Percentiles rank a stretch among this genome's conserved stretches.
phyloP scores from a whole-genome alignment of 2,329 filamentous ascomycete species.

The Fusarium denticulatum region DNA sequence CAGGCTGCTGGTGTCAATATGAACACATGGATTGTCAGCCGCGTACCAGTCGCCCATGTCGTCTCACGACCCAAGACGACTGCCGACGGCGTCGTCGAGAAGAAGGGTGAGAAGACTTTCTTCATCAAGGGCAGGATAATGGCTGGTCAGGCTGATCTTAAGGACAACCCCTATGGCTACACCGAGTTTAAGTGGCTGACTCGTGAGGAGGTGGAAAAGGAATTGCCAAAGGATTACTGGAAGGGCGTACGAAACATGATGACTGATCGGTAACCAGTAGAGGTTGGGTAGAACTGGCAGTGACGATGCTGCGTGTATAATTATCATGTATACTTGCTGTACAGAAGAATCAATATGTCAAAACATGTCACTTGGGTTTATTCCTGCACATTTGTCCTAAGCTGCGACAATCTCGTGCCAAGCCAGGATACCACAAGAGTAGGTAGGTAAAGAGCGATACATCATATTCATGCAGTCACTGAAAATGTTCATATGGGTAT shows the following conservation, averaged over 20 bases:
- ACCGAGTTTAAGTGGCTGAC: conserved; percentile 92
- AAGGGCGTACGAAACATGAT: conserved; percentile 83
- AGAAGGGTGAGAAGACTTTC: conserved; percentile 83
- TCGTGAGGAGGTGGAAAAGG: conserved; percentile 82
- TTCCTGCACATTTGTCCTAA: not conserved
- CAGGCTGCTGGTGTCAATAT: conserved; percentile 89
- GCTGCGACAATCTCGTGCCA: not conserved
- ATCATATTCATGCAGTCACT: not conserved
- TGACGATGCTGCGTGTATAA: conserved; percentile 42
- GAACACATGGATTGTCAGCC: conserved; percentile 98
- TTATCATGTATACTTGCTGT: conserved; percentile 46
- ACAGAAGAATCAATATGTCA: conserved; percentile 35
- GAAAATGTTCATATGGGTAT: conserved; percentile 14
- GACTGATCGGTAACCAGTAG: conserved; percentile 69
- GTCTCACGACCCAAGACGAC: conserved; percentile 63
- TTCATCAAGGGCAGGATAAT: conserved; percentile 97
- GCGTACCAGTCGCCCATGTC: conserved; percentile 85
- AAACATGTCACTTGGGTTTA: not conserved
- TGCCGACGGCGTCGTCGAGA: conserved; percentile 54
- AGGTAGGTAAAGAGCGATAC: not conserved
- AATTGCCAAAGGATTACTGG: conserved; percentile 76
- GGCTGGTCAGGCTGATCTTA: conserved; percentile 90
- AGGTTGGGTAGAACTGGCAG: conserved; percentile 12
- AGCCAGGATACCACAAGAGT: not conserved
- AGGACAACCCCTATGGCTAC: conserved; percentile 75